Evolutionary conservation across 352 stramenopile species (phyloP), one percentile per base, ranked within the genome.

Genomic region (Aphanomyces stellatus): DNA sequence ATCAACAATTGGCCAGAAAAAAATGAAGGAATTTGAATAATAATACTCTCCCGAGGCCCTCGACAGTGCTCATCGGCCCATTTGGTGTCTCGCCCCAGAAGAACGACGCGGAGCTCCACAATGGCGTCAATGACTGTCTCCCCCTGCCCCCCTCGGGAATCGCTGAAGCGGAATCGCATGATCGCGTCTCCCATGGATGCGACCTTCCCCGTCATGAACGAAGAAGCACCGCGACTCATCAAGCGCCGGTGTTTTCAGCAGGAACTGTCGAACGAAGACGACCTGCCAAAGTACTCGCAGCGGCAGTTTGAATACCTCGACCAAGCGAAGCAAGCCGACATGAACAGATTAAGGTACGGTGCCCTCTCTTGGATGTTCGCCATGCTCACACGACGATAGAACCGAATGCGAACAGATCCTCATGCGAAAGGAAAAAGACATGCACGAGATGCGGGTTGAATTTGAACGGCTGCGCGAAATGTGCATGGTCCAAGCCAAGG

Each of bases 281-380:
- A 91, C 56, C 71, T 87, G 60, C 74, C 82, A 71, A 93, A 92
- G 77, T 94, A 89, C 74, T 88, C 81, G 53, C 86, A 95, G 66
- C 79, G 86, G 33, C 86, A 95, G 41, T 82, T 95, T 24, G 86
- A 93, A 55, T 95, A 88, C 76, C 88, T 95, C 70, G 86, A 95
- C 67, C 84, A 93, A 62, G 73, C 85, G 35, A 92, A 95, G 66
- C 82, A 88, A 62, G 81, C 82, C 33, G 86, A 93, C 60, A 82
- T 90, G 42, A 76, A 75, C 34, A 81, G 86, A 66, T 82, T 95
- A 75, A 79, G 79, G 73, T 85, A 51, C 34, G 46, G 5, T 22
- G 35, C 30, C 13, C 40, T 8, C 69, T 30, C 65, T 31, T 62
- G 62, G 46, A 24, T 28, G 10, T 7, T 48, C 11, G 27, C n/a